Conservation (phyloP, 148 eudicot genomes). For the Cornus suecica region DNA sequence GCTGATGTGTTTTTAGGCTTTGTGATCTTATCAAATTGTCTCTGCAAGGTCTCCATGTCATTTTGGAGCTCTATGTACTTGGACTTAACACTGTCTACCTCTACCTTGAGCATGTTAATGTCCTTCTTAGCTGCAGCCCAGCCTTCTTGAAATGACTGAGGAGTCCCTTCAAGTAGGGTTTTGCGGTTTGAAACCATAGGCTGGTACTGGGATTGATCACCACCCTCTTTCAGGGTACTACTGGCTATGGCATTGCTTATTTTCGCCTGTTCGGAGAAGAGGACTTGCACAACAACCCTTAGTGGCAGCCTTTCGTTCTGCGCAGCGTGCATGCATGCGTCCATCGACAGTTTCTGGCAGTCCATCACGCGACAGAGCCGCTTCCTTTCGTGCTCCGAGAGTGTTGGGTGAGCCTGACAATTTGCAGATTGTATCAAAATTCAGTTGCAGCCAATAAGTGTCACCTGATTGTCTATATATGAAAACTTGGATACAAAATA, state of each 20-base stretch:
- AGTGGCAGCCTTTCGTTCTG: slow-evolving; percentile 94
- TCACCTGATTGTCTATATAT: background rate
- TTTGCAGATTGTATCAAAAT: background rate
- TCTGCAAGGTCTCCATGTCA: slow-evolving; percentile 75
- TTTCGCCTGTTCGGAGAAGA: slow-evolving; percentile 93
- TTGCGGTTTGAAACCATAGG: slow-evolving; percentile 66
- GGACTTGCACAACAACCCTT: slow-evolving; percentile 89
- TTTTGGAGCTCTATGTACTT: slow-evolving; percentile 80
- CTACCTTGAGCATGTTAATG: slow-evolving; percentile 86
- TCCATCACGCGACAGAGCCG: slow-evolving; percentile 92
- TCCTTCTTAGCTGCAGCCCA: slow-evolving; percentile 93
- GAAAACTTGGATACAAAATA: background rate
- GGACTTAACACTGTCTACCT: slow-evolving; percentile 72
- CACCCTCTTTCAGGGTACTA: slow-evolving; percentile 54
- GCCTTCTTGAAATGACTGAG: slow-evolving; percentile 97
- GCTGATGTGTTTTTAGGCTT: slow-evolving; percentile 79
- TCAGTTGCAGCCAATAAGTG: background rate
- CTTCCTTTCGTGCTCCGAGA: slow-evolving; percentile 92
- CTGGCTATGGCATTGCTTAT: slow-evolving; percentile 87
- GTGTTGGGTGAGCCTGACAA: slow-evolving; percentile 86
- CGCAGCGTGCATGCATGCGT: slow-evolving; percentile 99
- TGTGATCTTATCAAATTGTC: slow-evolving; percentile 67
- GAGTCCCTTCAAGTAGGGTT: slow-evolving; percentile 85
- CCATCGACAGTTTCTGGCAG: slow-evolving; percentile 94
- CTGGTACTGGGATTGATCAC: slow-evolving; percentile 57